Evolutionary conservation across 2,329 filamentous ascomycete genomes (phyloP), one percentile per base, ranked within the genome.

Genomic region (Trichoderma hamatum): DNA sequence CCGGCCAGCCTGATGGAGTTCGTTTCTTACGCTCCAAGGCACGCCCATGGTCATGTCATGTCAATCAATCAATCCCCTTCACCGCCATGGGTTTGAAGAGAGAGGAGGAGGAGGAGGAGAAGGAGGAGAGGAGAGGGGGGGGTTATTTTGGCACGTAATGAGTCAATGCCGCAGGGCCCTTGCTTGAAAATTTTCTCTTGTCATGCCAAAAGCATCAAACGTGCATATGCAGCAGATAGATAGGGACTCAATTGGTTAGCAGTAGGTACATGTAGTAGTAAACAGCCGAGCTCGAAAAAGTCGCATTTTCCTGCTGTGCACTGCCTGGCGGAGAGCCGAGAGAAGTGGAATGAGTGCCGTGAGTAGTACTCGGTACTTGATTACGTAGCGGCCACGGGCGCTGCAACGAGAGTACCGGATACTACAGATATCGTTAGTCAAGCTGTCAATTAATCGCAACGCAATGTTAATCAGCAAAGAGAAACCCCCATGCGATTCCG

Each of bases 131-230:
- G 16, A 1, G 7, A 5, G 16, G 36, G 16, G 46, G 28, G 54
- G 54, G 14, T 21, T 26, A 21, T 24, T 34, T 39, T 52, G 49
- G 52, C 24, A 54, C 46, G 54, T 26, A 24, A 64, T 63, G 60
- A 52, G 61, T 64, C 61, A 64, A 52, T 54, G 46, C 61, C 30
- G 51, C 60, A 39, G 61, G 24, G 36, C 58, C 39, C 39, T 43
- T 61, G 34, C 58, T 49, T 43, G 46, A 62, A 64, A 64, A 64
- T 36, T 54, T 64, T 54, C 61, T 54, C 61, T 64, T 54, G 49
- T 54, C 61, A 64, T 54, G 61, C 49, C 49, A 32, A 54, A 54
- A 39, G 21, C 46, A 64, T 54, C 61, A 11, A 39, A 34, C 61
- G 32, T 54, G 61, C 49, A 64, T 43, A 43, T 64, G 46, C 49